These are phyloP conservation scores for Daldinia grandis DNA, from an alignment of 495 filamentous ascomycete species.

Conservation along the genomic window DNA sequence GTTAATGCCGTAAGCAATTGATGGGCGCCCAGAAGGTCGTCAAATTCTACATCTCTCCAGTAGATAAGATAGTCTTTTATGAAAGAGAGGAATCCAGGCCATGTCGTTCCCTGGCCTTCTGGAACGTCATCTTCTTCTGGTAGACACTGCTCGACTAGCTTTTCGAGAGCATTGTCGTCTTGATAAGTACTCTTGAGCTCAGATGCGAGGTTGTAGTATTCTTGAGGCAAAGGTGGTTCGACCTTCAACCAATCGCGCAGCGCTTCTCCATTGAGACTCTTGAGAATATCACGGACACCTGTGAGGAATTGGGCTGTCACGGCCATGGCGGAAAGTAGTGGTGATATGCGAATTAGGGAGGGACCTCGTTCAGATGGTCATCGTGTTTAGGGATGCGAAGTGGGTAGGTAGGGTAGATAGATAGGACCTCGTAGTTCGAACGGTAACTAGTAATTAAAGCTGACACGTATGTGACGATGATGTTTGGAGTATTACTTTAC, in stretches of 20 bases:
- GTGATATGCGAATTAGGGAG: background rate
- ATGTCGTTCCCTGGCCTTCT: slow-evolving; percentile 66
- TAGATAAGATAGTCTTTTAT: slow-evolving; percentile 81
- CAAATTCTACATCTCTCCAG: slow-evolving; percentile 77
- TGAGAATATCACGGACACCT: slow-evolving; percentile 52
- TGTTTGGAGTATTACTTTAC: background rate
- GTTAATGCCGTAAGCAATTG: slow-evolving; percentile 73
- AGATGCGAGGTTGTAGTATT: slow-evolving; percentile 71
- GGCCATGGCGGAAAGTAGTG: slow-evolving; percentile 45
- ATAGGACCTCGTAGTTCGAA: background rate
- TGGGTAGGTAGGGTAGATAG: background rate
- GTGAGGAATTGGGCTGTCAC: slow-evolving; percentile 52
- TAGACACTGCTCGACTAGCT: slow-evolving; percentile 66
- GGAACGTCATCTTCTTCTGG: slow-evolving; percentile 55
- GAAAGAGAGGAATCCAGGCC: slow-evolving; percentile 78
- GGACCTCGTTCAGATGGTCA: slow-evolving; percentile 15
- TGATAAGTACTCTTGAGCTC: slow-evolving; percentile 69
- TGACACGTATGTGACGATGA: background rate
- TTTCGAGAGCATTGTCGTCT: slow-evolving; percentile 64
- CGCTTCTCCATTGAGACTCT: slow-evolving; percentile 49
- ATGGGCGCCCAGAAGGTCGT: slow-evolving; percentile 78
- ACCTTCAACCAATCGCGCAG: slow-evolving; percentile 57
- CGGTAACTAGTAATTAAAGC: background rate
- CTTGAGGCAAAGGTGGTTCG: slow-evolving; percentile 57
- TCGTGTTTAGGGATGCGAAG: slow-evolving; percentile 5